Evolutionary conservation across 2,329 filamentous ascomycete species (phyloP), one percentile per base, ranked within the genome.

Genomic region (Trichoderma lentiforme): DNA sequence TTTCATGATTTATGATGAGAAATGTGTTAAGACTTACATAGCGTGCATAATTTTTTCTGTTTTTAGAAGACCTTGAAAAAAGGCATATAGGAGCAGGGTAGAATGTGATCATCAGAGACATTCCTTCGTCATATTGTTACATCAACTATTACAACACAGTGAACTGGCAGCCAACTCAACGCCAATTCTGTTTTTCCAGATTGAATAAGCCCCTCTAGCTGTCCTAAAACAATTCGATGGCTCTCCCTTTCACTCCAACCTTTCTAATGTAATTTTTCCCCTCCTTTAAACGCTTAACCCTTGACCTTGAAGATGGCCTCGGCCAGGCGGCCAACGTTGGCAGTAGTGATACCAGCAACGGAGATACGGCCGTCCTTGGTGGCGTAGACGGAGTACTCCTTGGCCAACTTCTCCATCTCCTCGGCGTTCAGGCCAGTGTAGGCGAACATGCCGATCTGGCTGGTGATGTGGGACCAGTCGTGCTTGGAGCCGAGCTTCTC

Each of bases 381-480:
- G 76, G 95, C 95, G 82, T 99, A 99, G 78, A 99, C 95, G 73
- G 94, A 97, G 88, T 96, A 93, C 87, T 98, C 93, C 87, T 97
- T 94, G 76, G 95, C 93, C 74, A 99, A 88, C 79, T 86, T 86
- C 71, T 95, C 92, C 93, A 98, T 98, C 86, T 98, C 93, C 84
- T 95, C 91, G 70, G 95, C 86, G 78, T 88, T 95, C 79, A 99
- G 86, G 74, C 96, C 96, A 67, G 96, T 99, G 89, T 97, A 99
- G 78, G 96, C 95, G 81, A 99, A 99, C 96, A 99, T 99, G 86
- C 96, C 96, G 79, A 99, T 99, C 89, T 97, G 94, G 84, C 88
- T 95, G 77, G 96, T 98, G 85, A 99, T 99, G 88, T 99, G 96
- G 82, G 92, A 93, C 96, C 96, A 99, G 87, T 98, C 93, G 84